Base-by-base conservation (phyloP, 345 rosid genomes). In the Turritis glabra region DNA sequence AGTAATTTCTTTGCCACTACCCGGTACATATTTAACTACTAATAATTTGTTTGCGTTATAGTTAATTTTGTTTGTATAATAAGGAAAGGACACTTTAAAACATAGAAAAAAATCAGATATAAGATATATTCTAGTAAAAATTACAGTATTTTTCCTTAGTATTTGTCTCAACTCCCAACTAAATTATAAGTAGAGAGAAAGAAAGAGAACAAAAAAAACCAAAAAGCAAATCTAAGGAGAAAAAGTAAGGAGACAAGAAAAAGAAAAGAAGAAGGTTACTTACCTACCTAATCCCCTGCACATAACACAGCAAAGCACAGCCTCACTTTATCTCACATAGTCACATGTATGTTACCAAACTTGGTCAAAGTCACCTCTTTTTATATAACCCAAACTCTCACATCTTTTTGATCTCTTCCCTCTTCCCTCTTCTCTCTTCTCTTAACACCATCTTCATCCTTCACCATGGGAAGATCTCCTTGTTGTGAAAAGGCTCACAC, bases 401-500 rank as follows among this genome's bases (percentile, higher is more conserved):
- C 65, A 23, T 64, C 71, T 44, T 23, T 23, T 60, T 55, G 38
- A 41, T 32, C 19, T 51, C 43, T 59, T 58, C 37, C 37, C 61
- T 54, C 73, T 38, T 74, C 68, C 79, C 84, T 81, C 85, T 72
- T 25, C 35, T n/a, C n/a, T n/a, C n/a, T 47, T 58, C 41, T 17
- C 52, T 9, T 8, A 10, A 41, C 33, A 52, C 44, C 37, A 58
- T 60, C 48, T 25, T 51, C 38, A 1, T 26, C 17, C 2, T 13
- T 47, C 37, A 32, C n/a, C 77, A 92, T 92, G 98, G 97, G 96
- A 60, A 85, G 98, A 22, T 87, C 92, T 3, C 98, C 98, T 52
- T 88, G 94, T 68, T 92, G 96, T 41, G 97, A 92, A 54, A 92
- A 89, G 33, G 89, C 90, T 13, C 97, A 92, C 69, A 89, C 93